Conservation (phyloP, 2,329 filamentous ascomycete species). For the Fusarium nisikadoi region DNA sequence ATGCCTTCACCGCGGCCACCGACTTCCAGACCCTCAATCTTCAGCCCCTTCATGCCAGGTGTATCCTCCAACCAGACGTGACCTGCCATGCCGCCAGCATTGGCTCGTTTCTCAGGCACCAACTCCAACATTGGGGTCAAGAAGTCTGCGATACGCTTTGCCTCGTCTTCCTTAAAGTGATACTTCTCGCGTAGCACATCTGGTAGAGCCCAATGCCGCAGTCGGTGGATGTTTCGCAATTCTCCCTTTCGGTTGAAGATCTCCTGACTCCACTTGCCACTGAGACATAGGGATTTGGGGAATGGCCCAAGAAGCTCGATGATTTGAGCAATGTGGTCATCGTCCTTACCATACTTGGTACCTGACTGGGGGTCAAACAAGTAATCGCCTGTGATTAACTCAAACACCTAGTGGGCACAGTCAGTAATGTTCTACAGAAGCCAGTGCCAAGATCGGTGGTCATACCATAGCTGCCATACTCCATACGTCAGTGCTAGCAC, state of each 20-base stretch:
- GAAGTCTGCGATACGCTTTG: conserved; percentile 81
- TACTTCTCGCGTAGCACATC: conserved; percentile 97
- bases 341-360: conserved; percentile 98
- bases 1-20: conserved; percentile 91
- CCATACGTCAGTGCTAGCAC: conserved; percentile 99
- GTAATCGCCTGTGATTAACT: conserved; percentile 97
- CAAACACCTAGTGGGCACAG: conserved; percentile 77
- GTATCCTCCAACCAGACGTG: conserved; percentile 86
- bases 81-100: conserved; percentile 93
- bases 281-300: conserved; percentile 89
- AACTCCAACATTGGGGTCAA: conserved; percentile 91
- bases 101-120: conserved; percentile 86
- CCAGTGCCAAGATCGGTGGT: neutral
- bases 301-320: conserved; percentile 96
- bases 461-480: conserved; percentile 99
- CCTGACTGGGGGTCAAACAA: conserved; percentile 98
- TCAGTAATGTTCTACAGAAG: conserved; percentile 12
- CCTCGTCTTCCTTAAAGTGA: conserved; percentile 87
- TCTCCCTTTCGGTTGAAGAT: conserved; percentile 99
- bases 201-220: conserved; percentile 94
- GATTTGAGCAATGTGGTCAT: conserved; percentile 98
- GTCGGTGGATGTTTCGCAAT: conserved; percentile 93
- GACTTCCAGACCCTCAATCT: conserved; percentile 77
- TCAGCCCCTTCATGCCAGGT: conserved; percentile 85
- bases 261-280: conserved; percentile 97